Percentiles rank a stretch among this genome's conserved stretches.
Conservation (phyloP, 1,139 yeast species). For the Yamadazyma buinensis region DNA sequence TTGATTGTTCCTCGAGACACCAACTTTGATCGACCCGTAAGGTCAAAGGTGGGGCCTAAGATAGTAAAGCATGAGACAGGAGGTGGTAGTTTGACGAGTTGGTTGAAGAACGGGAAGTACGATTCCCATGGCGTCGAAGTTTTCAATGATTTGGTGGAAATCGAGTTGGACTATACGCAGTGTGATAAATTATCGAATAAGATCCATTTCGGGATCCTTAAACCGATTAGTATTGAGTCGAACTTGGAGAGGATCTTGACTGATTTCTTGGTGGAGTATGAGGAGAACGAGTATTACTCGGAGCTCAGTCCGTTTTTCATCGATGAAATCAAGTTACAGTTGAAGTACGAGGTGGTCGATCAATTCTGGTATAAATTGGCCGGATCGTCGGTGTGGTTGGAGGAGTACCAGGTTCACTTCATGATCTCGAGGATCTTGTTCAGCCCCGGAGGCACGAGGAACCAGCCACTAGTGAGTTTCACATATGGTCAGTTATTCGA, state of each 20-base stretch:
- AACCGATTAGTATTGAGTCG: slow-evolving; percentile 19
- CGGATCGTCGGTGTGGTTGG: slow-evolving; percentile 39
- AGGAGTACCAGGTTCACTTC: slow-evolving; percentile 37
- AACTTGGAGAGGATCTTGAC: slow-evolving; percentile 18
- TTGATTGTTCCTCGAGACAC: too few species aligned
- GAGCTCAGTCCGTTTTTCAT: slow-evolving; percentile 25
- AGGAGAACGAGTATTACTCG: slow-evolving; percentile 18
- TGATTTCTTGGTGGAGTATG: slow-evolving; percentile 15
- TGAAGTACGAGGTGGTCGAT: slow-evolving; percentile 24
- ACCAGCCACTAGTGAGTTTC: slow-evolving; percentile 31
- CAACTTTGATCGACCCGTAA: too few species aligned
- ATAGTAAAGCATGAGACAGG: slow-evolving; percentile 7
- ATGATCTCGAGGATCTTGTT: slow-evolving; percentile 33
- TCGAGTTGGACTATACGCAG: slow-evolving; percentile 15
- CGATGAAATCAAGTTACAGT: slow-evolving; percentile 22
- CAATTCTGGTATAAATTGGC: slow-evolving; percentile 35
- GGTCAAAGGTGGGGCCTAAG: too few species aligned
- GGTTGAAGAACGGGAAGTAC: slow-evolving; percentile 11
- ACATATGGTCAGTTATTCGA: slow-evolving; percentile 37
- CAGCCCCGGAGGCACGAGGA: slow-evolving; percentile 25
- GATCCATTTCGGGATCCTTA: slow-evolving; percentile 15
- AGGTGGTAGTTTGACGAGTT: slow-evolving; percentile 7
- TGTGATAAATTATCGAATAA: slow-evolving; percentile 16
- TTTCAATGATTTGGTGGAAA: slow-evolving; percentile 16
- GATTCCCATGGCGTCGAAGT: slow-evolving; percentile 15